These are phyloP conservation scores for Phytophthora fragariaefolia DNA, from an alignment of 352 stramenopile species.

Conservation along the genomic window DNA sequence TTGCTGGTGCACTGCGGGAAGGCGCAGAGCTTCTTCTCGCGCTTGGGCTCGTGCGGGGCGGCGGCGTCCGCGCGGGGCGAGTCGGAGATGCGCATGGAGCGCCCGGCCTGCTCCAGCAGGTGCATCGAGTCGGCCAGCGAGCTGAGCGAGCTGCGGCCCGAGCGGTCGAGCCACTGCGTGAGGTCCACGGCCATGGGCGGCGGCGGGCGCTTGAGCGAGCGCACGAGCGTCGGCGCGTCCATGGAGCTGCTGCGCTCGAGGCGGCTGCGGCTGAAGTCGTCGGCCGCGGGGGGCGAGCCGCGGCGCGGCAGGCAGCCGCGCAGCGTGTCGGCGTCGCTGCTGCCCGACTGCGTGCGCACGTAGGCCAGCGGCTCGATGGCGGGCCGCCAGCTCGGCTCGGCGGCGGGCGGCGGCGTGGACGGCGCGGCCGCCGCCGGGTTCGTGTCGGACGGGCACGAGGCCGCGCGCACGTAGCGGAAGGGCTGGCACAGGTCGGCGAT, in stretches of 20 bases:
- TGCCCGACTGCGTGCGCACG: conserved; percentile 35
- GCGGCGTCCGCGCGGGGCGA: conserved; percentile 22
- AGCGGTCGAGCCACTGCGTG: conserved; percentile 48
- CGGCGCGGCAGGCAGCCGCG: conserved; percentile 8
- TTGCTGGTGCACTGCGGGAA: conserved; percentile 80
- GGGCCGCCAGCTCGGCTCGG: conserved; percentile 31
- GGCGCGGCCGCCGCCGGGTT: conserved; percentile 25
- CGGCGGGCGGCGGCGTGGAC: conserved; percentile 3
- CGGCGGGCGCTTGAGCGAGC: conserved; percentile 31
- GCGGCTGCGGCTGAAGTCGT: conserved; percentile 37
- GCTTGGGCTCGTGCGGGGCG: conserved; percentile 36
- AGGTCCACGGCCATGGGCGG: conserved; percentile 45
- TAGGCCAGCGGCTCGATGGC: conserved; percentile 30
- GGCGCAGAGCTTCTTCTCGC: conserved; percentile 82
- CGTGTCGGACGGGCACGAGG: conserved; percentile 80
- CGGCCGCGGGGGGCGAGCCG: conserved; percentile 1
- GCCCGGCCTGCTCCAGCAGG: conserved; percentile 48
- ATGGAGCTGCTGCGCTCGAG: conserved; percentile 73
- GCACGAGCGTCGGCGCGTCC: conserved; percentile 49
- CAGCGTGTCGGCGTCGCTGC: conserved; percentile 28
- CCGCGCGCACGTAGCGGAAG: conserved; percentile 66
- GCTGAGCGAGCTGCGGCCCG: conserved; percentile 39
- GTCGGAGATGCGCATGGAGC: conserved; percentile 45
- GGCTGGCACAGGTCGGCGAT: conserved; percentile 65
- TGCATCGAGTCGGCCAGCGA: conserved; percentile 74